Evolutionary conservation across 345 rosid species (phyloP).

Genomic region (Citrus sp.): DNA sequence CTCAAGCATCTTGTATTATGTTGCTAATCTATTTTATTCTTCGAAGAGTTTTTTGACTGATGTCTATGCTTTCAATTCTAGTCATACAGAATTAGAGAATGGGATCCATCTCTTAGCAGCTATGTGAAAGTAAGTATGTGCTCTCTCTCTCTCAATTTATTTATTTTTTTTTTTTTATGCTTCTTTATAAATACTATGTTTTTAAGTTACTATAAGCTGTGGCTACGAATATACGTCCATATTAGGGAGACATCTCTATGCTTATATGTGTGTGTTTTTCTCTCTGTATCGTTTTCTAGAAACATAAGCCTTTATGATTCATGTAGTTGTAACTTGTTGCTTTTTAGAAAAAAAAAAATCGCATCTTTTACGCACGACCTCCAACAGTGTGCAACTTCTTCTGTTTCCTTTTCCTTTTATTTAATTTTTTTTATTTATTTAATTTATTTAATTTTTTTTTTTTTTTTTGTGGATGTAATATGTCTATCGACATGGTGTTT

Average conservation of each 20-base stretch:
- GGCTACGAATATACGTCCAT: not conserved
- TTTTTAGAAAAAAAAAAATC: not conserved
- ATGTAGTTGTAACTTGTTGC: not conserved
- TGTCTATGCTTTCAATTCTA: constrained; percentile 26
- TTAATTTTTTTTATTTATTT: not conserved
- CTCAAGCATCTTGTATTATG: not conserved
- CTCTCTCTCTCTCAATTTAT: not conserved
- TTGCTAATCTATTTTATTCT: not conserved
- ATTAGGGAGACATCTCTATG: not conserved
- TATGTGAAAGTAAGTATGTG: constrained; percentile 67
- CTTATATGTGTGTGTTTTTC: not conserved
- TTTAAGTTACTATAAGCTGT: not conserved
- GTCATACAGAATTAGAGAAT: constrained; percentile 69
- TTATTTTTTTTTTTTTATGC: not conserved
- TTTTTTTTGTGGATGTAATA: not conserved
- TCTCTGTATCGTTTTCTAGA: not conserved
- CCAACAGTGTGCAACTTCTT: not conserved
- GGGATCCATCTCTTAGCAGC: constrained; percentile 81
- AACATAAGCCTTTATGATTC: not conserved
- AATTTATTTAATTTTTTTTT: no score
- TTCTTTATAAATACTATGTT: not conserved
- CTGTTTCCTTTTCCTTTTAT: not conserved
- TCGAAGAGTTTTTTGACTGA: constrained; percentile 1
- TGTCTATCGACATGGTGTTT: not conserved
- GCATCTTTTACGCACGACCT: not conserved